Conservation (phyloP, 2,329 filamentous ascomycete genomes). For the Aspergillus vadensis region DNA sequence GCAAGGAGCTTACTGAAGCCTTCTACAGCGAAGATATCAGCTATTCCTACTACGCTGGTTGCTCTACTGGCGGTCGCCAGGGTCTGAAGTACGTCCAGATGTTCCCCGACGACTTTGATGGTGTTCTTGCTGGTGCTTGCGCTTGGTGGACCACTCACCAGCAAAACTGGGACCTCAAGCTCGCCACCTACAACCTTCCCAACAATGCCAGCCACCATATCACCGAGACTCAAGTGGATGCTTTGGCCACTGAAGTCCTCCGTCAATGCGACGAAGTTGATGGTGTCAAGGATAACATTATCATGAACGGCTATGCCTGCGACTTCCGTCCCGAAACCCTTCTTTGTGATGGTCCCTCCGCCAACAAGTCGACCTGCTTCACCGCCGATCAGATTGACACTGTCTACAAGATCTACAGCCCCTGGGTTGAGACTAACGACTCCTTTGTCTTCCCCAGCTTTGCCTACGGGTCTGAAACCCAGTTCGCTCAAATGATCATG, state of each 20-base stretch:
- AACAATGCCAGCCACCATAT: constrained; percentile 50
- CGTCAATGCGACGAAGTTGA: constrained; percentile 55
- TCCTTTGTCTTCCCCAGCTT: constrained; percentile 31
- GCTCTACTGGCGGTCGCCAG: constrained; percentile 62
- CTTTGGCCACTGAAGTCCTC: constrained; percentile 49
- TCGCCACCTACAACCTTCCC: constrained; percentile 54
- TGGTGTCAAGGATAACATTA: constrained; percentile 53
- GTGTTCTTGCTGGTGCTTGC: constrained; percentile 54
- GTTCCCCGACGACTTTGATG: constrained; percentile 61
- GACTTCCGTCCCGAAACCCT: constrained; percentile 32
- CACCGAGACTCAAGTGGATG: constrained; percentile 40
- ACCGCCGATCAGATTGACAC: constrained; percentile 48
- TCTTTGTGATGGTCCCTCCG: constrained; percentile 36
- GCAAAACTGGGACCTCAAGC: constrained; percentile 48
- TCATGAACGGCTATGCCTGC: constrained; percentile 52
- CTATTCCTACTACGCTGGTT: constrained; percentile 53
- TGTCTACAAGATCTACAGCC: constrained; percentile 10
- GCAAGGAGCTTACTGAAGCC: constrained; percentile 50
- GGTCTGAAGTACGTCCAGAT: constrained; percentile 57
- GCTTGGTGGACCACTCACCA: constrained; percentile 56
- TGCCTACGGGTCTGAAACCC: constrained; percentile 11
- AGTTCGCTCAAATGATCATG: constrained; percentile 7
- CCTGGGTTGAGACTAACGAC: constrained; percentile 25
- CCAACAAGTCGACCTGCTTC: constrained; percentile 41
- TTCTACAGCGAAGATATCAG: constrained; percentile 51